Evolutionary conservation across 1,139 yeast genomes (phyloP).

Genomic region (Kodamaea sp.): DNA sequence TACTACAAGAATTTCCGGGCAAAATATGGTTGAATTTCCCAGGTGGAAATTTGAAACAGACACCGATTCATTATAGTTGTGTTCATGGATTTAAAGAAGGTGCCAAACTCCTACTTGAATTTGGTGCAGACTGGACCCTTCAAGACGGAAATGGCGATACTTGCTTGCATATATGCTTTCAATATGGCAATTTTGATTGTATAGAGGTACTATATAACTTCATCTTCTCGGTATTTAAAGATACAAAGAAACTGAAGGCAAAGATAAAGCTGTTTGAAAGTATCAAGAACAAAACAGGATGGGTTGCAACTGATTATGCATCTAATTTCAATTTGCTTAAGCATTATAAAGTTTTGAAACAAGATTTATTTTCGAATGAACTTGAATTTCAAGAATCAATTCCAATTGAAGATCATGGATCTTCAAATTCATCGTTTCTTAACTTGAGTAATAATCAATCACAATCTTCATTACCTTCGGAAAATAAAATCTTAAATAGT

Average conservation of each 20-base stretch:
- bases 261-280: slow-evolving; percentile 16
- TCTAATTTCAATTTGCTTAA: slow-evolving; percentile 44
- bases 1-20: slow-evolving; percentile 76
- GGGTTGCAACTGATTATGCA: slow-evolving; percentile 65
- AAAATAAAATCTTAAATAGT: slow-evolving; percentile 31
- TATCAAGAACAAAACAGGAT: slow-evolving; percentile 56
- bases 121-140: slow-evolving; percentile 70
- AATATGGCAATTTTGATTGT: slow-evolving; percentile 67
- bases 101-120: slow-evolving; percentile 63
- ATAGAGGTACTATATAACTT: slow-evolving; percentile 53
- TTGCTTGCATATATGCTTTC: slow-evolving; percentile 76
- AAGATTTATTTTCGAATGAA: slow-evolving; percentile 7
- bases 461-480: slow-evolving; percentile 14
- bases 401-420: slow-evolving; percentile 5
- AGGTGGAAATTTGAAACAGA: slow-evolving; percentile 53
- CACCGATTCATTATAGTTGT: slow-evolving; percentile 77
- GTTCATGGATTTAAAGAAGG: slow-evolving; percentile 67
- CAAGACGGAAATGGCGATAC: slow-evolving; percentile 69
- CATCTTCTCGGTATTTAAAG: slow-evolving; percentile 15
- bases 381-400: slow-evolving; percentile 3
- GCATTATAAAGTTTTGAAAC: slow-evolving; percentile 11
- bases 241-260: slow-evolving; percentile 41
- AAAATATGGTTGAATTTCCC: slow-evolving; percentile 52
- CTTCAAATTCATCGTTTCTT: slow-evolving; percentile 9
- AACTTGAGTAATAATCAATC: slow-evolving; percentile 11